phyloP scores from a whole-genome alignment of 495 filamentous ascomycete species.

The Aspergillus affinis region DNA sequence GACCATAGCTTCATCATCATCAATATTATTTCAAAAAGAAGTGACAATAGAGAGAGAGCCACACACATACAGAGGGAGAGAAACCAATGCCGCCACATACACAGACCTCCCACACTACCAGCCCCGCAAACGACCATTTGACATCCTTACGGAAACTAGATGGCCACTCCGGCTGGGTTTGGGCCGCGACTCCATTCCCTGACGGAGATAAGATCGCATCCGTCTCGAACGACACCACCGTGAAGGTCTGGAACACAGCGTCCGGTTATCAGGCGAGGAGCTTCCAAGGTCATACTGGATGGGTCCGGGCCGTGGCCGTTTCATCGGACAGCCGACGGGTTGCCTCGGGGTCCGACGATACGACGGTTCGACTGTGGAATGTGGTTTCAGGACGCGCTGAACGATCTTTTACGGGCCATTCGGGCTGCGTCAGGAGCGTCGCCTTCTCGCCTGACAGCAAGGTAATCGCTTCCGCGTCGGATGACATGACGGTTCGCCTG shows the following conservation, averaged over 20 bases:
- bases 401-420: conserved; percentile 23
- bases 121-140: background rate
- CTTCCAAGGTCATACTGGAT: conserved; percentile 24
- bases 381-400: conserved; percentile 12
- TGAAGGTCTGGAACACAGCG: conserved; percentile 32
- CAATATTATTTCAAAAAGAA: background rate
- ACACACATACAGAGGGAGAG: background rate
- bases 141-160: background rate
- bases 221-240: conserved; percentile 22
- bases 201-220: conserved; percentile 4
- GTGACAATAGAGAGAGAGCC: background rate
- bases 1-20: background rate
- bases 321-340: conserved; percentile 18
- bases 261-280: conserved; percentile 17
- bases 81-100: background rate
- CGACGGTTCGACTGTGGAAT: conserved; percentile 32
- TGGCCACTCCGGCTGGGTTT: background rate
- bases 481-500: conserved; percentile 12
- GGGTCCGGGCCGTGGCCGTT: conserved; percentile 13
- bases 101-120: background rate
- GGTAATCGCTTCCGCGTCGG: conserved; percentile 7
- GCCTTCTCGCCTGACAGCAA: conserved; percentile 36
- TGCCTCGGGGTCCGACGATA: conserved; percentile 27
- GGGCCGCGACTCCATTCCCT: conserved; percentile 7
- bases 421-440: conserved; percentile 13